A percentile compares a stretch with the other conserved stretches of the same genome.
Conservation (phyloP, 805 yeast genomes). For the Lipomyces sp. region DNA sequence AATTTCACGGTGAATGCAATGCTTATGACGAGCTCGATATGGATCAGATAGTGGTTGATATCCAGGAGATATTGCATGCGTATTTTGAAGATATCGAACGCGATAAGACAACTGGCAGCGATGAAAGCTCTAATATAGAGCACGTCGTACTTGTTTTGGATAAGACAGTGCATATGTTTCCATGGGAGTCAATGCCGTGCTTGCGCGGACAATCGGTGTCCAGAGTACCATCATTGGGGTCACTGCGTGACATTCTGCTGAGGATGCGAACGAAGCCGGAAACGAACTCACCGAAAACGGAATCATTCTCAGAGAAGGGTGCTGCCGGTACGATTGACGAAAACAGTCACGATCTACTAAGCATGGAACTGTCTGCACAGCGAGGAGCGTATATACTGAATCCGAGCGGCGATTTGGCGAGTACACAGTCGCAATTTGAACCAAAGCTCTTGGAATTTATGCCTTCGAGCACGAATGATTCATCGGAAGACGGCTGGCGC, state of each 20-base stretch:
- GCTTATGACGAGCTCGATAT: conserved; percentile 65
- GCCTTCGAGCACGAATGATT: too few species aligned
- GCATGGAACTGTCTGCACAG: neutral
- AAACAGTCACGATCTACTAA: too few species aligned
- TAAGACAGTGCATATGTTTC: conserved; percentile 61
- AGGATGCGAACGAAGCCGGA: conserved; percentile 1
- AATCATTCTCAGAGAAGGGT: too few species aligned
- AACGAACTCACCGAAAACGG: neutral
- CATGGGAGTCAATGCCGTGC: conserved; percentile 82
- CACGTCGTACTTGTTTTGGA: conserved; percentile 74
- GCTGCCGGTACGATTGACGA: too few species aligned
- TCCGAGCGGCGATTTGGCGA: conserved; percentile 72
- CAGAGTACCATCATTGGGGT: conserved; percentile 65
- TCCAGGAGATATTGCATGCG: conserved; percentile 43
- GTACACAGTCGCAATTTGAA: conserved; percentile 61
- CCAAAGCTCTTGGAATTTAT: too few species aligned
- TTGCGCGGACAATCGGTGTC: conserved; percentile 57
- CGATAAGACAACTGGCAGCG: neutral
- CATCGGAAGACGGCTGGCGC: conserved; percentile 43
- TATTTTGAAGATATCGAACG: conserved; percentile 17
- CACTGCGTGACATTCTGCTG: conserved; percentile 44
- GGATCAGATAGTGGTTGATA: conserved; percentile 50
- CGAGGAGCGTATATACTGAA: conserved; percentile 67
- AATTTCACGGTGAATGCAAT: conserved; percentile 60
- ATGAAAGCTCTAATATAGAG: conserved; percentile 27